Percentiles rank a stretch among this genome's conserved stretches.
These are phyloP conservation scores for Solanum etuberosum DNA, from an alignment of 257 asterid genomes.

Conservation along the genomic window DNA sequence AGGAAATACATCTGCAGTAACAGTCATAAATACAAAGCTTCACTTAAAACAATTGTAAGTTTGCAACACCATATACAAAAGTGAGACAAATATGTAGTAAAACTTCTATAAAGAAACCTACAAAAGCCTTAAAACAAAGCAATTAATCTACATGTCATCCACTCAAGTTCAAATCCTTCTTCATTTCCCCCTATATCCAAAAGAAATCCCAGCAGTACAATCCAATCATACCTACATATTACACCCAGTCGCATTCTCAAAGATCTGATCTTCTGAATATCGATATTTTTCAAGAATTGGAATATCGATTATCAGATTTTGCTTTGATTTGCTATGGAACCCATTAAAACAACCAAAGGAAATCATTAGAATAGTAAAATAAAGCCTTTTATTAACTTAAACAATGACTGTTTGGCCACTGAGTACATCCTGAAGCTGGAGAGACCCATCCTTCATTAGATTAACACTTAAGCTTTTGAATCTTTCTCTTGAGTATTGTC, in stretches of 20 bases:
- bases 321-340: background rate
- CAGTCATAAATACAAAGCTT: background rate
- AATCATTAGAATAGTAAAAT: background rate
- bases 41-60: background rate
- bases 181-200: background rate
- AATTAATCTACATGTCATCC: background rate
- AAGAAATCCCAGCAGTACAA: background rate
- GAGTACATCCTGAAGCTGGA: slow-evolving; percentile 73
- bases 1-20: background rate
- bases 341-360: background rate
- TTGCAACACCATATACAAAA: background rate
- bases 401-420: slow-evolving; percentile 63
- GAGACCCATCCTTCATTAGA: slow-evolving; percentile 81
- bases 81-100: background rate
- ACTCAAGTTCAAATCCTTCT: background rate
- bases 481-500: slow-evolving; percentile 86
- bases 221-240: background rate
- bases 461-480: slow-evolving; percentile 85
- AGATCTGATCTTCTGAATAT: background rate
- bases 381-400: slow-evolving; percentile 15
- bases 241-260: background rate
- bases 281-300: background rate
- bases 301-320: background rate
- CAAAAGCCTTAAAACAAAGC: background rate
- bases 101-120: background rate